These are phyloP conservation scores for Gastrodia elata DNA, from an alignment of 106 monocot species.

Conservation along the genomic window DNA sequence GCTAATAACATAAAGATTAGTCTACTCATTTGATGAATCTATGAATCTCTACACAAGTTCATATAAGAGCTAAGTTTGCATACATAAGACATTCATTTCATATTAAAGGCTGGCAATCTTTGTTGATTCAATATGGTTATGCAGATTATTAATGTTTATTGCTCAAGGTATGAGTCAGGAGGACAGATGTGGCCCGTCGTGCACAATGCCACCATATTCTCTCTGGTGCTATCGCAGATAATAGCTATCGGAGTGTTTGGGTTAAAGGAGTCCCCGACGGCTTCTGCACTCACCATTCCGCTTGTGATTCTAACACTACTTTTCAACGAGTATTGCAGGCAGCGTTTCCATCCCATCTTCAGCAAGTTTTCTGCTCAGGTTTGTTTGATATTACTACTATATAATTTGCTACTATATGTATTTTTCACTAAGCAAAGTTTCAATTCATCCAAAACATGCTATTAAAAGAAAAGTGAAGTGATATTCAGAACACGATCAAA, in stretches of 20 bases:
- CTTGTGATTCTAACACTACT: slow-evolving; percentile 71
- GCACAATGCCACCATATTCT: slow-evolving; percentile 83
- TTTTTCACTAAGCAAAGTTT: no score
- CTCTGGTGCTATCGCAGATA: slow-evolving; percentile 68
- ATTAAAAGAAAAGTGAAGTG: no score
- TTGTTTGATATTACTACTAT: slow-evolving; percentile 6
- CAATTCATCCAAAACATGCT: no score
- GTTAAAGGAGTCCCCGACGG: slow-evolving; percentile 51
- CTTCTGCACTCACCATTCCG: slow-evolving; percentile 51
- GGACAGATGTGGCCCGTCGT: slow-evolving; percentile 75
- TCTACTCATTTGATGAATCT: no score
- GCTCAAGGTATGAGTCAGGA: slow-evolving; percentile 56
- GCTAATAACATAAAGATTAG: no score
- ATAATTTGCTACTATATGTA: no score
- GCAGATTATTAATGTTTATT: slow-evolving; percentile 85
- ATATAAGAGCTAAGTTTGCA: no score
- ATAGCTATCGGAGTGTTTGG: slow-evolving; percentile 79
- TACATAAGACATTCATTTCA: no score
- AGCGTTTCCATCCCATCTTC: slow-evolving; percentile 61
- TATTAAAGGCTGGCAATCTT: no score
- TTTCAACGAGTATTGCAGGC: slow-evolving; percentile 81
- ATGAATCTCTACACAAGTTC: no score
- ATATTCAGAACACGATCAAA: no score
- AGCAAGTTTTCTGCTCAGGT: slow-evolving; percentile 60
- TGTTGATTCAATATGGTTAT: slow-evolving; percentile 1